Evolutionary conservation across 495 filamentous ascomycete genomes (phyloP).

Genomic region (Penicillium arizonense): DNA sequence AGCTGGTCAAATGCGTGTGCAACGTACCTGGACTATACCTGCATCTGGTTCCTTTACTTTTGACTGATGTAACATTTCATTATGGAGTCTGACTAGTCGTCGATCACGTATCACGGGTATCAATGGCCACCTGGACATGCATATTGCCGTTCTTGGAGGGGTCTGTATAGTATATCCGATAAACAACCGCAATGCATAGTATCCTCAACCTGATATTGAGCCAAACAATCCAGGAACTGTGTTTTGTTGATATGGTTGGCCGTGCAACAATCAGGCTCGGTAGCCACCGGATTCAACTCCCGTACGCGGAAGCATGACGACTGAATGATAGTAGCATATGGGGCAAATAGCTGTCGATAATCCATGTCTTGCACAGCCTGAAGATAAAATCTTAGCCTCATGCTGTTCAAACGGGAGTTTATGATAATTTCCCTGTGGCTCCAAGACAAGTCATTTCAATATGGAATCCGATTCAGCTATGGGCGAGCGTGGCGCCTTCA

Average conservation of each 20-base stretch:
- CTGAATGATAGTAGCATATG: conserved; percentile 11
- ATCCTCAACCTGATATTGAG: too few relatives aligned
- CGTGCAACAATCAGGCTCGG: neutral
- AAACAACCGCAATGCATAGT: too few relatives aligned
- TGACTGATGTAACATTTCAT: too few relatives aligned
- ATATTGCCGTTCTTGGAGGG: too few relatives aligned
- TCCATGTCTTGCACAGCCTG: too few relatives aligned
- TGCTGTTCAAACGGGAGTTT: too few relatives aligned
- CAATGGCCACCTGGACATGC: too few relatives aligned
- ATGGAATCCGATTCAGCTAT: conserved; percentile 28
- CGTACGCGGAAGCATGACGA: conserved; percentile 19
- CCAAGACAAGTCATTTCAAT: neutral
- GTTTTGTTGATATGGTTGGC: neutral
- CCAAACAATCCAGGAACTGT: neutral
- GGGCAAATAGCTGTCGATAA: neutral
- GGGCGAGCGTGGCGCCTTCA: conserved; percentile 22
- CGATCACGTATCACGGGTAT: too few relatives aligned
- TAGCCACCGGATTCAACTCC: neutral
- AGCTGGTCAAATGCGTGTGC: neutral
- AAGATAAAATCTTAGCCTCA: neutral
- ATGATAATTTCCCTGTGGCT: too few relatives aligned
- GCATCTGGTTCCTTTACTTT: too few relatives aligned
- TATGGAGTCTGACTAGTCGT: too few relatives aligned
- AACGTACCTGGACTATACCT: neutral
- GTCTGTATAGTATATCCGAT: too few relatives aligned